Percentiles rank a stretch among this genome's conserved stretches.
Evolutionary conservation across 163 green algal species (phyloP).

Genomic region (Chloromonas sp.): DNA sequence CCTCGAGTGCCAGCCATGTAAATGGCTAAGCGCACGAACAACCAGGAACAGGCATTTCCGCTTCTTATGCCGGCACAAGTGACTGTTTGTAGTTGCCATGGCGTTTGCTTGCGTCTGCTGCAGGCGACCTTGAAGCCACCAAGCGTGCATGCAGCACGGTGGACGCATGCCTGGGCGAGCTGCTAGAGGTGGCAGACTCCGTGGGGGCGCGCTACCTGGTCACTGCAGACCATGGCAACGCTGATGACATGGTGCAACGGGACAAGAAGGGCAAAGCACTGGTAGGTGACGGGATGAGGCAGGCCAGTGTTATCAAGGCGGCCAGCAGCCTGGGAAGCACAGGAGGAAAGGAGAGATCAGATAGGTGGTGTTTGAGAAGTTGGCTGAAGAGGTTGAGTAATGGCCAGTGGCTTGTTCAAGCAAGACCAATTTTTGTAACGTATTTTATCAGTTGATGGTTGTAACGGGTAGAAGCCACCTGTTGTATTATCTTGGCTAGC

Average conservation of each 20-base stretch:
- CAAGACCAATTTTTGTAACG: too few relatives aligned
- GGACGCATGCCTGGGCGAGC: constrained; percentile 81
- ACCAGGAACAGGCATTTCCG: too few relatives aligned
- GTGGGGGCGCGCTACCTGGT: constrained; percentile 69
- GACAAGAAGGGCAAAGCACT: constrained; percentile 68
- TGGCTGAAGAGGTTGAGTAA: not conserved
- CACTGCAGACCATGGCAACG: constrained; percentile 92
- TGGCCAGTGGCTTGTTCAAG: too few relatives aligned
- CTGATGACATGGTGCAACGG: constrained; percentile 94
- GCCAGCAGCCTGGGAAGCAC: not conserved
- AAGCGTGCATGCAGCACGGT: constrained; percentile 58
- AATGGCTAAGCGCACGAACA: too few relatives aligned
- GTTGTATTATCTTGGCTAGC: too few relatives aligned
- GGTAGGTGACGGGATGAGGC: not conserved
- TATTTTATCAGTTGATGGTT: too few relatives aligned
- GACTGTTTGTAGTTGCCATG: not conserved
- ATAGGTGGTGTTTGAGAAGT: not conserved
- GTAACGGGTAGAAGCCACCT: too few relatives aligned
- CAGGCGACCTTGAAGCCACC: constrained; percentile 55
- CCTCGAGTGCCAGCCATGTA: too few relatives aligned
- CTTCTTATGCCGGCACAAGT: too few relatives aligned
- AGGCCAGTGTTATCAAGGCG: not conserved
- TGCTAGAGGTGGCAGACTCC: constrained; percentile 59
- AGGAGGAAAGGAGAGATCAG: not conserved
- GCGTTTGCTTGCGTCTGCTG: too few relatives aligned